These are phyloP conservation scores for Ceratopteris richardii DNA, from an alignment of 75 land plant genomes.

Conservation along the genomic window DNA sequence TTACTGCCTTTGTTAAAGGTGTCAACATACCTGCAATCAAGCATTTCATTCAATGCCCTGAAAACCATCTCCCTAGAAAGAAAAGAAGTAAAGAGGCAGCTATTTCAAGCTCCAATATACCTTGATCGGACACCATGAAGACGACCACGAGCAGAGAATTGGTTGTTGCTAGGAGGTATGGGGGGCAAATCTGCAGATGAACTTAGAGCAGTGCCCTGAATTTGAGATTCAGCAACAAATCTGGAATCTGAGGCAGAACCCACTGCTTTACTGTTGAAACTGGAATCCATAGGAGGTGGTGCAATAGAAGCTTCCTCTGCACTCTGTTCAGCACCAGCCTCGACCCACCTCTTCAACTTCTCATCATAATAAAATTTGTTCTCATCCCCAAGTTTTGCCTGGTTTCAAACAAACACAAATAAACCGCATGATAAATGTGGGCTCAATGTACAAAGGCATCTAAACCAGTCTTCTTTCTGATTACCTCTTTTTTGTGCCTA, in stretches of 20 bases:
- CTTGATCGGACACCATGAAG: constrained; percentile 82
- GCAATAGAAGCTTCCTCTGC: constrained; percentile 59
- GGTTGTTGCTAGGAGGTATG: constrained; percentile 68
- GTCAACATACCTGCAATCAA: constrained; percentile 80
- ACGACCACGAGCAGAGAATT: constrained; percentile 79
- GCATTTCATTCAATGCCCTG: background rate
- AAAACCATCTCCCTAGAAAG: background rate
- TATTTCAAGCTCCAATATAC: constrained; percentile 20
- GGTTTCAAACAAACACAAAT: constrained; percentile 2
- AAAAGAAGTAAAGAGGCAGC: background rate
- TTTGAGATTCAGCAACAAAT: background rate
- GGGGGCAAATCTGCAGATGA: constrained; percentile 67
- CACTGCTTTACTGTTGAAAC: constrained; percentile 19
- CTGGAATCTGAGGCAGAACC: constrained; percentile 22
- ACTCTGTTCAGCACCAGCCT: constrained; percentile 72
- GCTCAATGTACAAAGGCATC: too few relatives aligned
- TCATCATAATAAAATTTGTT: constrained; percentile 96
- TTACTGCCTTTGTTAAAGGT: constrained; percentile 79
- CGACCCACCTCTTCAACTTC: constrained; percentile 96
- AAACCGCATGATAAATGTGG: too few relatives aligned
- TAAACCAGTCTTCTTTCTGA: background rate
- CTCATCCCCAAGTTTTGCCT: constrained; percentile 94
- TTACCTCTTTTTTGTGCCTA: constrained; percentile 3
- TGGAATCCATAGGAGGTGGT: constrained; percentile 65
- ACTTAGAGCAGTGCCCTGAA: background rate